Evolutionary conservation across 2,329 filamentous ascomycete genomes (phyloP).

Genomic region (Claviceps cyperi): DNA sequence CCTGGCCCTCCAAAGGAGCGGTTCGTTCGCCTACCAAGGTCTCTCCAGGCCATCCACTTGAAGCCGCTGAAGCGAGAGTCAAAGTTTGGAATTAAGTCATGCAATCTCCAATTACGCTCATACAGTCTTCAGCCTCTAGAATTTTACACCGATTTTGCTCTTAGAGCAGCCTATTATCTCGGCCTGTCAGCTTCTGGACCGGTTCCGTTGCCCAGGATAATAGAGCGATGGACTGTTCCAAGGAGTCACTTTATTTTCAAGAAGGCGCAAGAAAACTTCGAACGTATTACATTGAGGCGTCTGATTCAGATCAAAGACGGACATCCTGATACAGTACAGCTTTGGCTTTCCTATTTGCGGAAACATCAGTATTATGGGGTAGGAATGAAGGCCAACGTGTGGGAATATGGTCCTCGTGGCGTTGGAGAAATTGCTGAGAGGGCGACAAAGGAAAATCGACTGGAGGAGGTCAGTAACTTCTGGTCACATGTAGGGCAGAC

Average conservation of each 20-base stretch:
- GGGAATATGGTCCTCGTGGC: constrained; percentile 65
- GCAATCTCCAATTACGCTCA: constrained; percentile 84
- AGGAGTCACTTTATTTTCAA: constrained; percentile 86
- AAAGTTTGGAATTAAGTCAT: constrained; percentile 65
- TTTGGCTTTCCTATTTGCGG: constrained; percentile 84
- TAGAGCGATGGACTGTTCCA: constrained; percentile 89
- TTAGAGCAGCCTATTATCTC: constrained; percentile 89
- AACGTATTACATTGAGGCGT: constrained; percentile 72
- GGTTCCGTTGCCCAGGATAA: constrained; percentile 70
- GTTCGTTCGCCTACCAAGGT: constrained; percentile 50
- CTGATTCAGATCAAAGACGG: constrained; percentile 90
- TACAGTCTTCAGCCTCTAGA: constrained; percentile 83
- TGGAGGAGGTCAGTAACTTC: constrained; percentile 28
- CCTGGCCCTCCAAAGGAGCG: neutral
- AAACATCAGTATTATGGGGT: constrained; percentile 94
- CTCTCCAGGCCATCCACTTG: constrained; percentile 75
- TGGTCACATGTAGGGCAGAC: constrained; percentile 43
- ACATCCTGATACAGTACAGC: constrained; percentile 71
- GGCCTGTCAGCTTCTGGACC: constrained; percentile 76
- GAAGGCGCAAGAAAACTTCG: constrained; percentile 96
- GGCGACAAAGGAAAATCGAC: constrained; percentile 11
- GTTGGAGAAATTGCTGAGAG: constrained; percentile 25
- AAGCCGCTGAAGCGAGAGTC: constrained; percentile 65
- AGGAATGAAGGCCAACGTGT: constrained; percentile 97
- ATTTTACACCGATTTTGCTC: constrained; percentile 86